Evolutionary conservation across 768 basidiomycete genomes (phyloP).

Genomic region (Pulveroboletus frians): DNA sequence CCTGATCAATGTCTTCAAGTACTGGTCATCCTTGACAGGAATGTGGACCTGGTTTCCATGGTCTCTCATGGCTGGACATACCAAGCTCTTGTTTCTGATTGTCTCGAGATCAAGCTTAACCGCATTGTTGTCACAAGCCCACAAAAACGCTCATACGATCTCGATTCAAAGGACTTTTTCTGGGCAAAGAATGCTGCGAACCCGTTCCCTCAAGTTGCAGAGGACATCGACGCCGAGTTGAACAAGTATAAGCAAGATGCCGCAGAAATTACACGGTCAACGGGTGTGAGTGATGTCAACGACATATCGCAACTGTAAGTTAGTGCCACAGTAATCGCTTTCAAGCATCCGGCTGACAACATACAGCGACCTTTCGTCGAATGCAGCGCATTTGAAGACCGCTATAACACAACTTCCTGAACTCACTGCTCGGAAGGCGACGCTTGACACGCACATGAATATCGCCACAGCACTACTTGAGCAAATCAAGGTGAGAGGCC

Average conservation of each 20-base stretch:
- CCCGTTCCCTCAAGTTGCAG: conserved; percentile 97
- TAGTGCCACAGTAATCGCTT: background rate
- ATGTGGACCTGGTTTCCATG: conserved; percentile 90
- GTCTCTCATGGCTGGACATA: conserved; percentile 98
- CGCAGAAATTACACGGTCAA: conserved; percentile 92
- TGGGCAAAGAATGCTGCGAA: conserved; percentile 96
- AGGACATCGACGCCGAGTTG: conserved; percentile 90
- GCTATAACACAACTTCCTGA: conserved; percentile 97
- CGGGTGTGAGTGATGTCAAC: conserved; percentile 92
- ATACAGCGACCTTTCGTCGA: conserved; percentile 75
- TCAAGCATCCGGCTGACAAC: conserved; percentile 5
- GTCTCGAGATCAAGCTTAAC: conserved; percentile 94
- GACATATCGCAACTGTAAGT: conserved; percentile 91
- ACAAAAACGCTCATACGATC: conserved; percentile 82
- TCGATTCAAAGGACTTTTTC: conserved; percentile 98
- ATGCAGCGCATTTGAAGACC: conserved; percentile 91
- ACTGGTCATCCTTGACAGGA: conserved; percentile 88
- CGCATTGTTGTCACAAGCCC: conserved; percentile 79
- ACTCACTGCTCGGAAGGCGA: conserved; percentile 92
- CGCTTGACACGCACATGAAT: conserved; percentile 98
- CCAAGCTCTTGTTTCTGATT: conserved; percentile 96
- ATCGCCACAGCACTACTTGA: conserved; percentile 93
- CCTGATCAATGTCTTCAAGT: conserved; percentile 38
- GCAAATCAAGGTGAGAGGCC: conserved; percentile 89
- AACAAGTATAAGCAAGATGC: conserved; percentile 94